phyloP scores from a whole-genome alignment of 2,329 filamentous ascomycete genomes.

The Trichophyton rubrum region DNA sequence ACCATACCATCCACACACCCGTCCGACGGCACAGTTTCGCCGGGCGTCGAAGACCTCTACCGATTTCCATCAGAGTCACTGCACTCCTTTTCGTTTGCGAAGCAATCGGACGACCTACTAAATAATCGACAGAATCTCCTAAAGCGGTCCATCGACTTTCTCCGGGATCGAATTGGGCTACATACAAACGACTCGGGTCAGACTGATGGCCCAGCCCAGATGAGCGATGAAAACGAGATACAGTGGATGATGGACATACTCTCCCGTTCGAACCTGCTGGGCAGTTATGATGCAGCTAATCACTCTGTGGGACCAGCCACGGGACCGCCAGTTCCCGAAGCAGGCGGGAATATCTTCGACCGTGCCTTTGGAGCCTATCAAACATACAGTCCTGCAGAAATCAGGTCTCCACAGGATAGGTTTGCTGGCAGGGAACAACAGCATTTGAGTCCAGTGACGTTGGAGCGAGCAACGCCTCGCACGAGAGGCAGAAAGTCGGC shows the following conservation, averaged over 20 bases:
- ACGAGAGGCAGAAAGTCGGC: constrained; percentile 28
- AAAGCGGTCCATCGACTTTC: constrained; percentile 89
- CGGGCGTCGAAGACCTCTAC: constrained; percentile 69
- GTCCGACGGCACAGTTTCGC: constrained; percentile 51
- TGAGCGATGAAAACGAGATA: constrained; percentile 70
- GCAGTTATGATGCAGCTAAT: constrained; percentile 43
- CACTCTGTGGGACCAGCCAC: constrained; percentile 56
- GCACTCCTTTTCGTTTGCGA: constrained; percentile 95
- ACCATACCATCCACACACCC: constrained; percentile 42
- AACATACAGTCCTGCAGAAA: neutral
- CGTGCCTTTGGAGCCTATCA: constrained; percentile 52
- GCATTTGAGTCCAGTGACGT: neutral
- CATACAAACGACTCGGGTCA: constrained; percentile 61
- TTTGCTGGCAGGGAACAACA: neutral
- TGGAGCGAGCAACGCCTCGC: constrained; percentile 21
- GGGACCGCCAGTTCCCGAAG: constrained; percentile 61
- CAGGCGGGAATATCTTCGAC: constrained; percentile 67
- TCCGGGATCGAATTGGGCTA: constrained; percentile 84
- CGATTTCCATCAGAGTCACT: constrained; percentile 91
- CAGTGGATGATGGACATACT: constrained; percentile 86
- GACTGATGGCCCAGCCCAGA: constrained; percentile 68
- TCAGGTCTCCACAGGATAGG: constrained; percentile 1
- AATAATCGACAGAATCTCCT: constrained; percentile 86
- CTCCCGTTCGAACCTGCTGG: constrained; percentile 66
- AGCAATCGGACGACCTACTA: constrained; percentile 83